Evolutionary conservation across 371 early-diverging fungal genomes (phyloP).

Genomic region (Mucor racemosus): DNA sequence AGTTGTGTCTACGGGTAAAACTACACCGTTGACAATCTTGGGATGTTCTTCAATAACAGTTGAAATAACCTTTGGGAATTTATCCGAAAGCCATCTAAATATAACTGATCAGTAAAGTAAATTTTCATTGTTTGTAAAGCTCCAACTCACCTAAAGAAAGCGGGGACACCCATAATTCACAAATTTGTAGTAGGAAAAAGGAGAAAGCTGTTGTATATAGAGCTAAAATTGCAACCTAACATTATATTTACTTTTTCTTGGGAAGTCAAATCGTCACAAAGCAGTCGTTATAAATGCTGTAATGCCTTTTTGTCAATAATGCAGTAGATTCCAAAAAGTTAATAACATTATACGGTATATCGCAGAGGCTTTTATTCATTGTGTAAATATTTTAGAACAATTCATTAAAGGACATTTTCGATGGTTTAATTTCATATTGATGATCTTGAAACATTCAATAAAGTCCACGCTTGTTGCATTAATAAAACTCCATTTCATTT

Average conservation of each 20-base stretch:
- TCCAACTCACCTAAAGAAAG: conserved; percentile 67
- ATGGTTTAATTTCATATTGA: too few relatives aligned
- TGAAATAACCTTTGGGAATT: conserved; percentile 92
- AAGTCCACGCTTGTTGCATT: too few relatives aligned
- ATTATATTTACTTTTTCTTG: too few relatives aligned
- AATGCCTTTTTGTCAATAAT: too few relatives aligned
- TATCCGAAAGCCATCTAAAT: conserved; percentile 87
- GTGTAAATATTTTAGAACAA: too few relatives aligned
- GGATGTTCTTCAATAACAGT: conserved; percentile 81
- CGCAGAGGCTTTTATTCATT: too few relatives aligned
- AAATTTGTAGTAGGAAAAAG: conserved; percentile 6
- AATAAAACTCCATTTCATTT: too few relatives aligned
- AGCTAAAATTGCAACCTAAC: neutral
- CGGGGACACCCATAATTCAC: conserved; percentile 80
- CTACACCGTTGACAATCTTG: conserved; percentile 69
- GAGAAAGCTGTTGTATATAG: conserved; percentile 15
- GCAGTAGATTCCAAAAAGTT: too few relatives aligned
- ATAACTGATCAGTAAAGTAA: neutral
- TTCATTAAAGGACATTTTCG: too few relatives aligned
- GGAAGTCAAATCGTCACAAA: neutral
- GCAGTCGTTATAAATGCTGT: neutral
- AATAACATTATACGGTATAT: too few relatives aligned
- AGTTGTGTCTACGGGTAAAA: conserved; percentile 85
- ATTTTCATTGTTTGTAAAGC: neutral
- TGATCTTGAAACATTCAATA: too few relatives aligned